A percentile compares a stretch with the other conserved stretches of the same genome.
Conservation (phyloP, 2,329 filamentous ascomycete species). For the Claviceps sp. region DNA sequence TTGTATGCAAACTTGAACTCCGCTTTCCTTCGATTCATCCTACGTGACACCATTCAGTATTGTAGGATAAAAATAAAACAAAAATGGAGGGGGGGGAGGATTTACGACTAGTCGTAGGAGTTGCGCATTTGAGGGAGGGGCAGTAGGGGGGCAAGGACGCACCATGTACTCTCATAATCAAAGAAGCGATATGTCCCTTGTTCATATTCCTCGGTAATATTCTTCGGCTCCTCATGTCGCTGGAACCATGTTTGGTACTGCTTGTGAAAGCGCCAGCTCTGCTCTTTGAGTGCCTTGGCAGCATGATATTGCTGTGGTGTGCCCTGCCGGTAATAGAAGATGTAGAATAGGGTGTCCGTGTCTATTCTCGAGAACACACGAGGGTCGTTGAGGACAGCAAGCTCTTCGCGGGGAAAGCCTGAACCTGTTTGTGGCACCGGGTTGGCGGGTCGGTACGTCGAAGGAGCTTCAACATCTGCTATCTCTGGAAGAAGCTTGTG, state of each 20-base stretch:
- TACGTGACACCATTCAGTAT: constrained; percentile 24
- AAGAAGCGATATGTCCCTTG: constrained; percentile 99
- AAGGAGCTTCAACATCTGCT: constrained; percentile 67
- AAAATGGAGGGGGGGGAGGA: too few species aligned
- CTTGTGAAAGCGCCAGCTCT: constrained; percentile 99
- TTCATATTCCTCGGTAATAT: constrained; percentile 96
- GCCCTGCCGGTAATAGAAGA: constrained; percentile 97
- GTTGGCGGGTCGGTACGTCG: constrained; percentile 72
- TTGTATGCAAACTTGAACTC: constrained; percentile 99
- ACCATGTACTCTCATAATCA: constrained; percentile 99
- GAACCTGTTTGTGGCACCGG: constrained; percentile 61
- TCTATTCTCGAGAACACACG: constrained; percentile 80
- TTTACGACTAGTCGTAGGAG: background rate
- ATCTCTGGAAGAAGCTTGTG: constrained; percentile 61
- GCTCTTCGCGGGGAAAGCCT: constrained; percentile 86
- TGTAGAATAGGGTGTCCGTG: constrained; percentile 92
- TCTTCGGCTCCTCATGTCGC: constrained; percentile 94
- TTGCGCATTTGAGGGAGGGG: too few species aligned
- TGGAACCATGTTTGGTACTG: constrained; percentile 99
- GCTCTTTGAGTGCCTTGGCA: constrained; percentile 91
- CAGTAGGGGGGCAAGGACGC: constrained; percentile 21
- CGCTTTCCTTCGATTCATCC: constrained; percentile 97
- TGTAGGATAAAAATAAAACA: constrained; percentile 1
- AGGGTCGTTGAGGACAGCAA: constrained; percentile 83
- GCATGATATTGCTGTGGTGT: constrained; percentile 92